Base-by-base conservation (phyloP, 345 rosid genomes). In the Gossypium longicalyx region DNA sequence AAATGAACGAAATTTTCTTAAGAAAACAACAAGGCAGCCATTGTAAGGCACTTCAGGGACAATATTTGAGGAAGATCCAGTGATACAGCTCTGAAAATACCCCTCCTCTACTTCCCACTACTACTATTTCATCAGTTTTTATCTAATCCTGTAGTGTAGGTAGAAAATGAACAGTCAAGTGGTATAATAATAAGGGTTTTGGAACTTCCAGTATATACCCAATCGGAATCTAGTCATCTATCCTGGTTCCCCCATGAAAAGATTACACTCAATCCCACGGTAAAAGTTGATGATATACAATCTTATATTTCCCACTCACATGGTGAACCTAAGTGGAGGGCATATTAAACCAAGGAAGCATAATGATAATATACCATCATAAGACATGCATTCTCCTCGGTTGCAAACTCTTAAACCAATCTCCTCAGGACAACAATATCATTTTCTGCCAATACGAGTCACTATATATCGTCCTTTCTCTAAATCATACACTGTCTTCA, bases 381-480 rank as follows among this genome's bases (percentile, higher is more conserved):
- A 23, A 10, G 20, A 16, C 76, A 16, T 59, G 38, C 22, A 22
- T 34, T 13, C 22, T 6, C 60, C 29, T 62, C 67, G 34, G 13
- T 51, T 29, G 69, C 69, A 41, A 41, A 38, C 54, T 47, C 80
- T 22, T 41, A 69, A 62, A 12, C 12, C 23, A 13, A 12, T 65
- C 63, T 41, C 69, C 57, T 62, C 25, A 12, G 13, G 59, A 25
- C 11, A 66, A 45, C 38, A 53, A 67, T 51, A 78, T 79, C 71
- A 80, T 74, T 85, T 82, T 83, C 89, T 87, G 79, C 76, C 85
- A 60, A 89, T 78, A 56, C 91, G 88, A 47, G 91, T 95, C 38
- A 91, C 80, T 78, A 83, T 87, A 77, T 92, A 94, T 71, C 97
- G 82, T 70, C 97, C 99, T 84, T 93, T 95, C 86, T 92, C 98